These are phyloP conservation scores for Fusarium longipes DNA, from an alignment of 2,329 filamentous ascomycete species.

Conservation along the genomic window DNA sequence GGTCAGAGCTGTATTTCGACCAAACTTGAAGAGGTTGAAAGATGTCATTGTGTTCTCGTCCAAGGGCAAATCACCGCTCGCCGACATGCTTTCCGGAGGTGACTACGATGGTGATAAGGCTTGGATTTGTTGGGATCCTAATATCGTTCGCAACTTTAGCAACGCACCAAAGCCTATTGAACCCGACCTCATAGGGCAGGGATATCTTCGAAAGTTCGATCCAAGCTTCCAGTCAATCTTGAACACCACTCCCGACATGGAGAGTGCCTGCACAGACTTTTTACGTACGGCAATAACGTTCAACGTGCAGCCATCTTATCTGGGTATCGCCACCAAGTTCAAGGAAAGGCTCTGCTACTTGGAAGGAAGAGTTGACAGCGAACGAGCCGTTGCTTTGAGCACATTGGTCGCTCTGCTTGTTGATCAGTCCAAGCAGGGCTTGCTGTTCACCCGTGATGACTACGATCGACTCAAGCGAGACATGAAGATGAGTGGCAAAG, in stretches of 20 bases:
- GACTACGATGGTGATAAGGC: slow-evolving; percentile 86
- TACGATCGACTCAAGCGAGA: slow-evolving; percentile 26
- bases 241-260: slow-evolving; percentile 45
- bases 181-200: slow-evolving; percentile 57
- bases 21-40: slow-evolving; percentile 73
- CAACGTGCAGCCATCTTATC: slow-evolving; percentile 64
- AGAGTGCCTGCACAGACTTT: slow-evolving; percentile 55
- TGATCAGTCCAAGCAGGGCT: slow-evolving; percentile 68
- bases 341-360: slow-evolving; percentile 73
- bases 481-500: slow-evolving; percentile 42
- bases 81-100: slow-evolving; percentile 78
- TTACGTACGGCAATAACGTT: slow-evolving; percentile 67
- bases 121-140: slow-evolving; percentile 80
- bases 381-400: slow-evolving; percentile 61
- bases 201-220: slow-evolving; percentile 63
- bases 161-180: slow-evolving; percentile 60
- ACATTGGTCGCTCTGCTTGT: slow-evolving; percentile 65
- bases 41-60: slow-evolving; percentile 84
- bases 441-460: slow-evolving; percentile 56
- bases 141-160: slow-evolving; percentile 72
- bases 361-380: slow-evolving; percentile 60
- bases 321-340: slow-evolving; percentile 73
- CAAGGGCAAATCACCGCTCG: slow-evolving; percentile 70
- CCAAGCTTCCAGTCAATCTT: slow-evolving; percentile 60
- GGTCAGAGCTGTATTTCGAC: slow-evolving; percentile 68